Evolutionary conservation across 2,329 filamentous ascomycete species (phyloP), one percentile per base, ranked within the genome.

Genomic region (Aspergillus viridinutans): DNA sequence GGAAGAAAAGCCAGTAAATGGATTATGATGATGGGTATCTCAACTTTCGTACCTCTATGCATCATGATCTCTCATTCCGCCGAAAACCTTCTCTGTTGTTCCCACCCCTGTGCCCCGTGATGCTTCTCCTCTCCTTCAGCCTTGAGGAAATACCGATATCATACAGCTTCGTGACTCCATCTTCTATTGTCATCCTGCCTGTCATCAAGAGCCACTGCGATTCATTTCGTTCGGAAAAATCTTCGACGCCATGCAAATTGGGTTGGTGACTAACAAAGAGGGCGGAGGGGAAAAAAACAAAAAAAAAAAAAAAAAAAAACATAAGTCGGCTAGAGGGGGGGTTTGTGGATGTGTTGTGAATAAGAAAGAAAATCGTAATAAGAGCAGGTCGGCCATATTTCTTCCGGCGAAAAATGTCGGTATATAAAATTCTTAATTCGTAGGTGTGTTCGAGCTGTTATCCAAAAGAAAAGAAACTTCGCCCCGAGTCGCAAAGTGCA

Each of bases 11-110:
- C 50, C 59, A 55, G 47, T 35, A 59, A 57, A 52, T 47, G 57
- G 23, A 53, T 50, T 57, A 56, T 55, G 50, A 59, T 53, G 57
- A 45, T 45, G 58, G 59, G 57, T 59, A 59, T 61, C 59, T 61
- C 57, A 55, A 58, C 57, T 53, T 55, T 57, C 45, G 50, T 49
- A 52, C 50, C 38, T 50, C 48, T 25, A 53, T 48, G n/a, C 52
- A 50, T 29, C 29, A 50, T 25, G 21, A 20, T 32, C 48, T n/a
- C 28, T 35, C 23, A 50, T 29, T 50, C 20, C 25, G 28, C 28
- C 17, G 12, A 50, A 50, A 28, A 47, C 23, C 6, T 14, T 25
- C 9, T 45, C 10, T 5, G 20, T 20, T 17, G 32, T 17, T 38
- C 32, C 32, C 32, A 38, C 42, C n/a, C n/a, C 20, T 45, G 8